Evolutionary conservation across 1,284 basidiomycete species (phyloP), one percentile per base, ranked within the genome.

Genomic region (Trichosporon ovoides): DNA sequence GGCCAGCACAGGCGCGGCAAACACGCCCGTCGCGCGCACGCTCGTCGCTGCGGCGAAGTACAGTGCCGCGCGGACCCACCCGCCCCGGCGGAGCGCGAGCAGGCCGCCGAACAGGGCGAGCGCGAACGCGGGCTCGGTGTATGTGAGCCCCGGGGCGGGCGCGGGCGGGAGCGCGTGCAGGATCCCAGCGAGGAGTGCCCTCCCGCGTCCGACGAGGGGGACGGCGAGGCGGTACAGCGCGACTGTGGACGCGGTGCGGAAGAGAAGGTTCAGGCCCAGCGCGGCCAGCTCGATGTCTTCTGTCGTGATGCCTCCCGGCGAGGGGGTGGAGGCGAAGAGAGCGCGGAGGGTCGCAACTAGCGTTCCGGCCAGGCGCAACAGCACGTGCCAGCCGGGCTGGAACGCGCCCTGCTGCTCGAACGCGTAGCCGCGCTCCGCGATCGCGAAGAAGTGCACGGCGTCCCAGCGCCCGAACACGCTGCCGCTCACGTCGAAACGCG

Each of bases 341-440:
- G n/a, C n/a, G n/a, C n/a, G n/a, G n/a, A n/a, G n/a, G n/a, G n/a
- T n/a, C n/a, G n/a, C n/a, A n/a, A n/a, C 40, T 24, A 46, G 22
- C 22, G 40, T 14, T 24, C 12, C 10, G 13, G 22, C 16, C 40
- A 20, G 13, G 22, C 40, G 40, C 40, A 91, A 82, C 38, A 87
- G 55, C 6, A 78, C 66, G 4, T 87, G 83, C 50, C 83, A 76
- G 1, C 85, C 90, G 2, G 89, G 88, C 63, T 92, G 83, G 72
- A 93, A 98, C 0, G 95, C 95, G 80, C 89, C 88, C 67, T 89
- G 82, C 68, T 96, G 83, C 73, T 98, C 95, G 73, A 84, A 86
- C 5, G 76, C 71, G 72, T 95, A 89, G 11, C 83, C 76, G 13
- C 80, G 64, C 18, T 61, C 54, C 0, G 89, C 88, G 50, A 91